Percentiles rank a stretch among this genome's conserved stretches.
Evolutionary conservation across 257 asterid species (phyloP).

Genomic region (Solanum gandarillasii): DNA sequence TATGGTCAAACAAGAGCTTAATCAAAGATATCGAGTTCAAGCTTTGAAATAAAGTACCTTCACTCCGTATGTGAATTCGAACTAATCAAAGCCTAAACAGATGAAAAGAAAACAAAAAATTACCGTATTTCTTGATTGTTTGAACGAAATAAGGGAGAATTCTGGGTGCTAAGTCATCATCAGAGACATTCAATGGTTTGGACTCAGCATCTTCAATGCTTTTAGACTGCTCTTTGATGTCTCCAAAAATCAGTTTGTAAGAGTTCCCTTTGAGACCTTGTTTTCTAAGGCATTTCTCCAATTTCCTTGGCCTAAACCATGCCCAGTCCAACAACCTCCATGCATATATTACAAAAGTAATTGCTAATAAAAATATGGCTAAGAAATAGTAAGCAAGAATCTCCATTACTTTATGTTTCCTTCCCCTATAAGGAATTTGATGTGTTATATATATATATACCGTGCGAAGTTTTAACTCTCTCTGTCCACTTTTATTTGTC

Average conservation of each 20-base stretch:
- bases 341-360: not conserved
- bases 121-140: constrained; percentile 20
- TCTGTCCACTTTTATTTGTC: too few relatives aligned
- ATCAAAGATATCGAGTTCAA: too few relatives aligned
- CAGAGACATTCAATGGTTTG: constrained; percentile 19
- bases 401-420: not conserved
- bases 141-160: constrained; percentile 9
- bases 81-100: not conserved
- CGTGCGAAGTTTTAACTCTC: too few relatives aligned
- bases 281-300: constrained; percentile 6
- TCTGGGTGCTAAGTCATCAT: constrained; percentile 22
- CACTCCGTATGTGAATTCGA: not conserved
- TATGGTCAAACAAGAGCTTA: too few relatives aligned
- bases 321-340: constrained; percentile 24
- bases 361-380: not conserved
- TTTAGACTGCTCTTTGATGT: constrained; percentile 9
- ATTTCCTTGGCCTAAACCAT: constrained; percentile 24
- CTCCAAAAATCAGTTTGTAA: constrained; percentile 14
- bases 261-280: not conserved
- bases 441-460: not conserved
- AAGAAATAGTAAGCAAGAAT: not conserved
- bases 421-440: not conserved
- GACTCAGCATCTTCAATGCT: constrained; percentile 14
- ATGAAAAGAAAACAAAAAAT: not conserved
- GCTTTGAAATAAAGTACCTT: not conserved